Evolutionary conservation across 345 rosid genomes (phyloP), one percentile per base, ranked within the genome.

Genomic region (Populus ilicifolia): DNA sequence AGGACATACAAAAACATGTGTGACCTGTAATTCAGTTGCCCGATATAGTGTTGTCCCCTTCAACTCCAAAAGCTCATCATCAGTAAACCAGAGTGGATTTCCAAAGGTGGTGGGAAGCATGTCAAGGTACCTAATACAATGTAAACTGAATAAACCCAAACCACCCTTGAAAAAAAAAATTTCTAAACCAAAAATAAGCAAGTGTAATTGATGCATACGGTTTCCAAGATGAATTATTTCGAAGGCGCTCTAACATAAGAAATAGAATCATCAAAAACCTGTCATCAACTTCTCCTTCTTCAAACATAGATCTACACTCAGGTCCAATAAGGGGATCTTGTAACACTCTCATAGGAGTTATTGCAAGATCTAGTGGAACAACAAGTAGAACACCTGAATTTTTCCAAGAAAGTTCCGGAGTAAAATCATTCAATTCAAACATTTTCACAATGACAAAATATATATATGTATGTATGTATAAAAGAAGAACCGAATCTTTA

Each of bases 281-380:
- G 82, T 95, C 97, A 79, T 95, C 99, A 17, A 95, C 96, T 69
- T 89, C 85, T 66, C 93, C 98, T 82, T 91, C 84, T 67, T 91
- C 91, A 74, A 90, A 89, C 96, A 93, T 88, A 41, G 92, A 86
- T 84, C 92, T 87, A 80, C 97, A 95, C 56, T 91, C 93, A 23
- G 93, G 90, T 75, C 99, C 98, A 59, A 91, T 72, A 70, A 89
- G 88, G 83, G 99, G 94, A 76, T 95, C 98, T 86, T 95, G 94
- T 83, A 95, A 85, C 54, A 93, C 99, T 70, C 97, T 90, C 99
- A 95, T 95, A 5, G 99, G 99, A 61, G 99, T 93, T 77, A 94
- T 93, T 25, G 96, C 94, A 79, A 94, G 84, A 83, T 89, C 86
- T 64, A 93, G 89, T 6, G 98, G 97, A 88, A 90, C 95, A 77